Evolutionary conservation across 345 rosid species (phyloP).

Genomic region (Citrus sinensis): DVS_A1.0 CM039162.1:28408001-28408500

Average conservation of each 20-base stretch:
- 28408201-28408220: neutral
- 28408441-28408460: neutral
- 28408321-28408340: neutral
- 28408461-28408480: neutral
- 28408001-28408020: conserved; percentile 33
- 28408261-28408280: neutral
- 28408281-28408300: neutral
- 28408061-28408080: conserved; percentile 16
- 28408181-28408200: neutral
- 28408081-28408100: neutral
- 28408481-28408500: neutral
- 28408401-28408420: neutral
- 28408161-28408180: neutral
- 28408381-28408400: neutral
- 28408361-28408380: neutral
- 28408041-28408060: conserved; percentile 5
- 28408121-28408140: neutral
- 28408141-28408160: neutral
- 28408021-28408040: conserved; percentile 9
- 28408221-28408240: neutral
- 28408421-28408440: neutral
- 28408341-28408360: neutral
- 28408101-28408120: neutral
- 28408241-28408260: neutral
- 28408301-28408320: neutral